These are phyloP conservation scores for Oryza rufipogon DNA, from an alignment of 176 grass and related monocot genomes.

Conservation along the genomic window DNA sequence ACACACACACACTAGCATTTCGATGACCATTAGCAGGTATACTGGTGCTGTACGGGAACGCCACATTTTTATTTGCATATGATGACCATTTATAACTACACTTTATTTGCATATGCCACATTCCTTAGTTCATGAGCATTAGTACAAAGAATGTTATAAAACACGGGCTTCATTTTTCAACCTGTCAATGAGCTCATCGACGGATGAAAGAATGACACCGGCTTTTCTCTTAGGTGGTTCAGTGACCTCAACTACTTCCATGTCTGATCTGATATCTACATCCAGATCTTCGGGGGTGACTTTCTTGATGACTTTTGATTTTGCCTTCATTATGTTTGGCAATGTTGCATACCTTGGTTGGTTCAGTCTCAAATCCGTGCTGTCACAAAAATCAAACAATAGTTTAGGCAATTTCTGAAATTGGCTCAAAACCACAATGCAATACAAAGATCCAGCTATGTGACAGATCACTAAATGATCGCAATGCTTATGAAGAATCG, in stretches of 20 bases:
- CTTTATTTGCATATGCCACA: slow-evolving; percentile 21
- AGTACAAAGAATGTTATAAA: slow-evolving; percentile 45
- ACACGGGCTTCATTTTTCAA: slow-evolving; percentile 83
- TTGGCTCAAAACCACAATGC: background rate
- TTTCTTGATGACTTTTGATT: slow-evolving; percentile 94
- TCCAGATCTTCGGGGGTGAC: slow-evolving; percentile 65
- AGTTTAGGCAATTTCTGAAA: background rate
- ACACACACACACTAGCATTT: background rate
- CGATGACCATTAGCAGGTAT: background rate
- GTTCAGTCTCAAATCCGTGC: slow-evolving; percentile 91
- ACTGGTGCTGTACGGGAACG: background rate
- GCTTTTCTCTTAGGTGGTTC: slow-evolving; percentile 94
- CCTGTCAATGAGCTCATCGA: slow-evolving; percentile 79
- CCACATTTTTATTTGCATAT: slow-evolving; percentile 17
- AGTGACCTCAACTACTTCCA: slow-evolving; percentile 77
- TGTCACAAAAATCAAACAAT: slow-evolving; percentile 30
- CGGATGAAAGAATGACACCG: slow-evolving; percentile 76
- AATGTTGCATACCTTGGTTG: slow-evolving; percentile 91
- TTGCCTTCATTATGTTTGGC: slow-evolving; percentile 98
- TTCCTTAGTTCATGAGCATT: background rate
- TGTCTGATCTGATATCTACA: slow-evolving; percentile 78
- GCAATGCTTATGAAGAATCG: background rate
- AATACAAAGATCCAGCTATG: background rate
- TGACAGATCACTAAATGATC: background rate
- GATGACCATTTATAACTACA: background rate